Evolutionary conservation across 805 yeast species (phyloP).

Genomic region (Myxozyma neotropica): DNA sequence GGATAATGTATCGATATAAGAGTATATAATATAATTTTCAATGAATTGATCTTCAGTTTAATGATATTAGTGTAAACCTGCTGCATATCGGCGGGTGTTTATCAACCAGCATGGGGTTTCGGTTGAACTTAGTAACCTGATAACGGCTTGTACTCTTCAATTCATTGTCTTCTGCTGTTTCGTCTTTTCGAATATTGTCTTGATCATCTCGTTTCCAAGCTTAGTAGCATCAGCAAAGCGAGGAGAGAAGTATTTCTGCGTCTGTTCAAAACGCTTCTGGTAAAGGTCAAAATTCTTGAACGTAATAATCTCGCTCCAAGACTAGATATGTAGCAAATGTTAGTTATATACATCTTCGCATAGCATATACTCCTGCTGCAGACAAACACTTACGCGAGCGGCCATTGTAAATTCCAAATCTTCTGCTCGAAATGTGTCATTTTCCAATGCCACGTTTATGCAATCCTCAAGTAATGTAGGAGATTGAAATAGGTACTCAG

Average conservation of each 20-base stretch:
- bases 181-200: conserved; percentile 59
- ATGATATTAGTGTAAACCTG: too few species aligned
- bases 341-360: neutral
- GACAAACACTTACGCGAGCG: conserved; percentile 60
- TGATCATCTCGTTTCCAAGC: conserved; percentile 92
- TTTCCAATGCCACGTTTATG: conserved; percentile 67
- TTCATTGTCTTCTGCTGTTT: conserved; percentile 8
- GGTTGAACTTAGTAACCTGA: too few species aligned
- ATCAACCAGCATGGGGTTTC: too few species aligned
- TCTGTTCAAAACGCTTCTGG: conserved; percentile 68
- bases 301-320: conserved; percentile 82
- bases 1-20: neutral
- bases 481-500: conserved; percentile 85
- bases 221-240: conserved; percentile 86
- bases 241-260: conserved; percentile 81
- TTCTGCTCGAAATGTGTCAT: conserved; percentile 75
- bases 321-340: neutral
- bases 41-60: too few species aligned
- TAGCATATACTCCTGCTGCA: too few species aligned
- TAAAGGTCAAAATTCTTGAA: conserved; percentile 76
- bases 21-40: neutral
- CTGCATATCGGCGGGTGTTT: too few species aligned
- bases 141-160: neutral
- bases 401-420: conserved; percentile 92
- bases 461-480: conserved; percentile 82